These are phyloP conservation scores for Podaxis rugospora DNA, from an alignment of 768 basidiomycete genomes.

Conservation along the genomic window DNA sequence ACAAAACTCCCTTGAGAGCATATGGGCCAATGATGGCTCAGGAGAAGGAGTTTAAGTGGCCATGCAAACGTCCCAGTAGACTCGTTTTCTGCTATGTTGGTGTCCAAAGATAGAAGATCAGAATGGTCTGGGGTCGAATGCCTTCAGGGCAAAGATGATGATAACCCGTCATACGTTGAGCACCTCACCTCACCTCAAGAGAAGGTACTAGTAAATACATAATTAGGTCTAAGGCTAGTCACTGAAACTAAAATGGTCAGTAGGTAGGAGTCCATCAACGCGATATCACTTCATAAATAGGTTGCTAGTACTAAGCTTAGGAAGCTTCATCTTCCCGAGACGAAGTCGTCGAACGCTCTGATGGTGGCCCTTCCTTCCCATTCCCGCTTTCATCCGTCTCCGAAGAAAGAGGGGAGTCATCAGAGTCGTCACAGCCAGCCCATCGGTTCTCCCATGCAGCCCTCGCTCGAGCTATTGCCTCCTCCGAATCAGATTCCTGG, in stretches of 20 bases:
- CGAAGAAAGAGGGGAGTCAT: slow-evolving; percentile 2
- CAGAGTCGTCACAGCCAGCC: neutral
- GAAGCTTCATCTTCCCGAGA: neutral
- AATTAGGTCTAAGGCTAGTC: neutral
- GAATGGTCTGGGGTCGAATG: too few species aligned
- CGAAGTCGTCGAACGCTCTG: neutral
- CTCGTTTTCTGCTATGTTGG: neutral
- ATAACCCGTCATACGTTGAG: too few species aligned
- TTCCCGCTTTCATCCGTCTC: neutral
- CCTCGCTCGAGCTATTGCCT: neutral
- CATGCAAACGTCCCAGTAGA: neutral
- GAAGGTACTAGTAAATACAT: neutral
- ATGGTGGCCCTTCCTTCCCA: neutral
- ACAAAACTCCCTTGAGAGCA: neutral
- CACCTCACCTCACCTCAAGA: neutral
- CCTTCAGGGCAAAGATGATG: neutral
- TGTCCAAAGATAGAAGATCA: neutral
- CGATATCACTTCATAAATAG: neutral
- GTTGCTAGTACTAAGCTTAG: neutral
- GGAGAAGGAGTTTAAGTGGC: neutral
- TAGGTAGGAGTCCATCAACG: neutral
- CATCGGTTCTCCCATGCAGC: neutral
- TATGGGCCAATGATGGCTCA: neutral
- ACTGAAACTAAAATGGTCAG: neutral
- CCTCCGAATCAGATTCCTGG: neutral